Evolutionary conservation across 768 basidiomycete genomes (phyloP).

Genomic region (Suillus bovinus): DNA sequence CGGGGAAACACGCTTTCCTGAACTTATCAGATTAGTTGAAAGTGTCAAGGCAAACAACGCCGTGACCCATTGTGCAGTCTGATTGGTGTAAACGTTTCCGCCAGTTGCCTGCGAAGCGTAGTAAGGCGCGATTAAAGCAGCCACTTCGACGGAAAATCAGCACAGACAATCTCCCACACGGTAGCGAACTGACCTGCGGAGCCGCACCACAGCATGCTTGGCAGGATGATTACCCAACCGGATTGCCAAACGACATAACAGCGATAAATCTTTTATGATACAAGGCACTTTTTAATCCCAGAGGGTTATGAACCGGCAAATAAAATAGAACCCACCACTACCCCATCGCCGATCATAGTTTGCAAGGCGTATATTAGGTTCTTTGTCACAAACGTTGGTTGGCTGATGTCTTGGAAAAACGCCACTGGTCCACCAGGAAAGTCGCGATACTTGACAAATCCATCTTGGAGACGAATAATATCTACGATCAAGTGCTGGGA

Average conservation of each 20-base stretch:
- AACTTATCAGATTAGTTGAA: conserved; percentile 11
- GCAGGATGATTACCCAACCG: conserved; percentile 12
- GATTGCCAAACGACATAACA: conserved; percentile 20
- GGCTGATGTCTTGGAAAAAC: conserved; percentile 23
- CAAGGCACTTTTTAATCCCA: background rate
- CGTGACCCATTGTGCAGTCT: conserved; percentile 11
- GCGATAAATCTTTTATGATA: conserved; percentile 16
- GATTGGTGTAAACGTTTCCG: background rate
- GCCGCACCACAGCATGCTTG: conserved; percentile 8
- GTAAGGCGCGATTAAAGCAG: conserved; percentile 9
- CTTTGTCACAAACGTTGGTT: conserved; percentile 28
- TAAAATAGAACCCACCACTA: conserved; percentile 10
- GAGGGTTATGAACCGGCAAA: background rate
- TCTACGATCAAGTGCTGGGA: conserved; percentile 18
- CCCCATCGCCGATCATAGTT: conserved; percentile 13
- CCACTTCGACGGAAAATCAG: background rate
- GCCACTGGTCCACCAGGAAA: conserved; percentile 25
- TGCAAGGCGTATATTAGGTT: conserved; percentile 20
- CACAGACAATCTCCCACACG: background rate
- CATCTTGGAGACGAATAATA: conserved; percentile 21
- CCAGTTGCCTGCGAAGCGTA: conserved; percentile 8
- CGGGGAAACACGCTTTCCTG: conserved; percentile 6
- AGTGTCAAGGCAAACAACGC: conserved; percentile 9
- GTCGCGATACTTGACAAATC: conserved; percentile 22
- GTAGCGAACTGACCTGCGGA: conserved; percentile 6